Percentiles rank a stretch among this genome's conserved stretches.
Evolutionary conservation across 805 yeast genomes (phyloP).

Genomic region (Pachysolen tannophilus): DNA sequence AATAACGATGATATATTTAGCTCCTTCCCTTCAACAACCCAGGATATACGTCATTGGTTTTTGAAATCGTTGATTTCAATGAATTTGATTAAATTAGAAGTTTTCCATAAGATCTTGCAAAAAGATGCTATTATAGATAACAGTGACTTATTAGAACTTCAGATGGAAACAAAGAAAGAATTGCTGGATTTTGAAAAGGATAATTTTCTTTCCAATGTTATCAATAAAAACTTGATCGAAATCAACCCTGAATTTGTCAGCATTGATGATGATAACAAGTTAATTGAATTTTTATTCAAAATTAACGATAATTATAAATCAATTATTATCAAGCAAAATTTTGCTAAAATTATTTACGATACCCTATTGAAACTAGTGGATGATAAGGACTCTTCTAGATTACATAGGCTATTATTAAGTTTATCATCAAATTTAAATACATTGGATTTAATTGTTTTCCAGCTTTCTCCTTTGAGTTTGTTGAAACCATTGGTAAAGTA

Average conservation of each 20-base stretch:
- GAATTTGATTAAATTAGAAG: slow-evolving; percentile 8
- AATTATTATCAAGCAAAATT: slow-evolving; percentile 32
- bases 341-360: slow-evolving; percentile 27
- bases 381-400: slow-evolving; percentile 31
- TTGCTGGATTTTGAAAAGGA: slow-evolving; percentile 17
- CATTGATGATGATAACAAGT: slow-evolving; percentile 39
- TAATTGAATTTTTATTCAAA: slow-evolving; percentile 35
- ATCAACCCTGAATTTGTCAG: slow-evolving; percentile 40
- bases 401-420: slow-evolving; percentile 45
- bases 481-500: slow-evolving; percentile 39
- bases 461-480: slow-evolving; percentile 33
- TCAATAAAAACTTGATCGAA: slow-evolving; percentile 23
- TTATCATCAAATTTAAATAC: slow-evolving; percentile 34
- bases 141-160: slow-evolving; percentile 22
- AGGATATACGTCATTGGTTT: slow-evolving; percentile 1
- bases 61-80: slow-evolving; percentile 3
- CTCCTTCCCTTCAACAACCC: not conserved
- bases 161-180: slow-evolving; percentile 19
- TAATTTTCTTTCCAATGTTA: slow-evolving; percentile 19
- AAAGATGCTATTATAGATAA: slow-evolving; percentile 21
- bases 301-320: slow-evolving; percentile 32
- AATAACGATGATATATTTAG: not conserved
- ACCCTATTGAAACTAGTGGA: slow-evolving; percentile 28
- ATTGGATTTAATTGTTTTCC: slow-evolving; percentile 35
- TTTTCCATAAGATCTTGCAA: slow-evolving; percentile 4